Evolutionary conservation across 805 yeast genomes (phyloP).

Genomic region (Wickerhamomyces silvicola): DNA sequence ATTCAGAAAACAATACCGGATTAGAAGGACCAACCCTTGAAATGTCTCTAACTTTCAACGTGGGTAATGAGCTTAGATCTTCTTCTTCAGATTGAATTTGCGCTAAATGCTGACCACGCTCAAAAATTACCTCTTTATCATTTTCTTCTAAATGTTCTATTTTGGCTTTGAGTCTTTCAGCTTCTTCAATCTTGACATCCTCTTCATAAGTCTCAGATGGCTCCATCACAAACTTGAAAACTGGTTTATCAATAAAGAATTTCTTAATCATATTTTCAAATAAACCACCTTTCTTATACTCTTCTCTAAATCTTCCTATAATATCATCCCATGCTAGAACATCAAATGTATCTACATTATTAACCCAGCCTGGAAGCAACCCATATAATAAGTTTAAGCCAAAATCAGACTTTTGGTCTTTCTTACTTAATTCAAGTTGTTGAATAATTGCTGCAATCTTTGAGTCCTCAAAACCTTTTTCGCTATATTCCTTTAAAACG

Average conservation of each 20-base stretch:
- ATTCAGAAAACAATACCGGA: conserved; percentile 24
- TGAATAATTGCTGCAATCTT: conserved; percentile 84
- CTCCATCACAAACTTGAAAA: conserved; percentile 67
- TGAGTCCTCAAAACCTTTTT: conserved; percentile 41
- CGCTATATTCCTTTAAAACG: conserved; percentile 39
- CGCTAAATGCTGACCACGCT: conserved; percentile 54
- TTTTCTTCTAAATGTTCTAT: conserved; percentile 39
- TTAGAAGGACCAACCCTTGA: conserved; percentile 42
- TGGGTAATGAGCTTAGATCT: conserved; percentile 75
- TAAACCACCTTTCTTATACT: conserved; percentile 46
- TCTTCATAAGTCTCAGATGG: conserved; percentile 57
- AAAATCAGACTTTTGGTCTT: conserved; percentile 84
- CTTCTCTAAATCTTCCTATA: conserved; percentile 53
- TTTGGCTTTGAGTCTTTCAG: conserved; percentile 38
- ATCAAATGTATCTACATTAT: conserved; percentile 70
- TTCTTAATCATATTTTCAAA: conserved; percentile 55
- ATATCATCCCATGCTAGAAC: conserved; percentile 58
- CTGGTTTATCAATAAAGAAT: conserved; percentile 46
- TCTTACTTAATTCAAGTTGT: conserved; percentile 77
- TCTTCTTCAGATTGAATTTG: conserved; percentile 62
- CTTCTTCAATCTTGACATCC: conserved; percentile 50
- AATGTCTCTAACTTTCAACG: conserved; percentile 69
- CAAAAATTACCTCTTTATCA: conserved; percentile 51
- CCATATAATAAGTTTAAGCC: conserved; percentile 74
- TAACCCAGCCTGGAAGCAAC: conserved; percentile 80